Evolutionary conservation across 768 basidiomycete species (phyloP), one percentile per base, ranked within the genome.

Genomic region (Amanita fuliginea): DNA sequence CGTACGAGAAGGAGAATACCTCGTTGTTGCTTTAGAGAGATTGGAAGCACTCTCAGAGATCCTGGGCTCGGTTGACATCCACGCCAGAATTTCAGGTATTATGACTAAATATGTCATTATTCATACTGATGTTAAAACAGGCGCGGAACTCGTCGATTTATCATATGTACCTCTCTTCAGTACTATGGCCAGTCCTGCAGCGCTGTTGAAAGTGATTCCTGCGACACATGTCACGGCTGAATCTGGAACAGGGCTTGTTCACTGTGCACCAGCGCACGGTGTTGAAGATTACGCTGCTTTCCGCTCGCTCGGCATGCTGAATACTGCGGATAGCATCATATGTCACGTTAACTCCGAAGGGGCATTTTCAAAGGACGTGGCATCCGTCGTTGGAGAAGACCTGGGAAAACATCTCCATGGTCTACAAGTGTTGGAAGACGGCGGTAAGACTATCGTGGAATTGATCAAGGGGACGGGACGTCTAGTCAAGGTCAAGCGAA

Each of bases 241-340:
- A 14, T 86, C 92, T n/a, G 95, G 95, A 5, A 96, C 94, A 1
- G 94, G 95, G 30, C 75, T 97, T 10, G 95, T 99, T 1, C 95
- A 98, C 59, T 89, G 86, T 55, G 94, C 95, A 0, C 94, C 95
- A 10, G 93, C 90, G 1, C 95, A 98, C 58, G 95, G 94, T 14
- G 74, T 77, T 8, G 95, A 99, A 57, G 95, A 99, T 63, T 99
- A 95, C 60, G 73, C 76, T 26, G 74, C 79, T 5, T 90, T 88
- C 67, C 77, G 72, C n/a, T 55, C 68, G 0, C 68, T 78, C 2
- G 76, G 73, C 26, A 66, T 80, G 21, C 61, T 85, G n/a, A 64
- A 64, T 3, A 56, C 55, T 40, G 56, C 68, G 1, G 63, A 75
- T 10, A 64, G 66, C 22, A 69, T 94, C 39, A 44, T 87, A 9